Percentiles rank a stretch among this genome's conserved stretches.
These are phyloP conservation scores for Tulasnella sp. DNA, from an alignment of 768 basidiomycete species.

Conservation along the genomic window DNA sequence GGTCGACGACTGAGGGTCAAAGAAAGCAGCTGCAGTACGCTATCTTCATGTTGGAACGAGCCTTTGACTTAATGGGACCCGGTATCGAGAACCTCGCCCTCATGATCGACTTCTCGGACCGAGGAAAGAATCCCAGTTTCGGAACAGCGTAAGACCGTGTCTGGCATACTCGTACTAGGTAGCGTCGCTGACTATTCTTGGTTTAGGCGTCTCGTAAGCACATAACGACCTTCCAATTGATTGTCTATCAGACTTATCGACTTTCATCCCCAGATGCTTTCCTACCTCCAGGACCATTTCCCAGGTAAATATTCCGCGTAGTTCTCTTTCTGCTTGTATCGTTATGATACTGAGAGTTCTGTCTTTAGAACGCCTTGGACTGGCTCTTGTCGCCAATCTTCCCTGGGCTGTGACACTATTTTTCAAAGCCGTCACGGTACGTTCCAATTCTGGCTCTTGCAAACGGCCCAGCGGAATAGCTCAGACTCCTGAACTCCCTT, in stretches of 20 bases:
- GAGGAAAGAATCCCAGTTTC: conserved; percentile 45
- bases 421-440: conserved; percentile 52
- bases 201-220: conserved; percentile 1
- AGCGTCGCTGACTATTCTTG: neutral
- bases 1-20: conserved; percentile 23
- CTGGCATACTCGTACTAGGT: neutral
- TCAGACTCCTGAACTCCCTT: too few relatives aligned
- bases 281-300: conserved; percentile 71
- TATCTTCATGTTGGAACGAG: conserved; percentile 68
- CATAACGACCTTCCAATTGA: neutral
- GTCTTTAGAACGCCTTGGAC: conserved; percentile 56
- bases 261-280: conserved; percentile 37
- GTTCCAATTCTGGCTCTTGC: too few relatives aligned
- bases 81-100: conserved; percentile 70
- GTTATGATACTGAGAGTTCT: conserved; percentile 17
- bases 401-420: conserved; percentile 67
- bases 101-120: conserved; percentile 69
- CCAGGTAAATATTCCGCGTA: conserved; percentile 27
- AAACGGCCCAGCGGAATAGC: too few relatives aligned
- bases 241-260: conserved; percentile 27
- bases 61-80: conserved; percentile 64
- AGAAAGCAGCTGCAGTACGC: conserved; percentile 58
- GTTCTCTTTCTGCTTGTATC: neutral
- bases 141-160: conserved; percentile 22
- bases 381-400: conserved; percentile 63